Evolutionary conservation across 2,329 filamentous ascomycete species (phyloP).

Genomic region (Bipolaris cookei): DNA sequence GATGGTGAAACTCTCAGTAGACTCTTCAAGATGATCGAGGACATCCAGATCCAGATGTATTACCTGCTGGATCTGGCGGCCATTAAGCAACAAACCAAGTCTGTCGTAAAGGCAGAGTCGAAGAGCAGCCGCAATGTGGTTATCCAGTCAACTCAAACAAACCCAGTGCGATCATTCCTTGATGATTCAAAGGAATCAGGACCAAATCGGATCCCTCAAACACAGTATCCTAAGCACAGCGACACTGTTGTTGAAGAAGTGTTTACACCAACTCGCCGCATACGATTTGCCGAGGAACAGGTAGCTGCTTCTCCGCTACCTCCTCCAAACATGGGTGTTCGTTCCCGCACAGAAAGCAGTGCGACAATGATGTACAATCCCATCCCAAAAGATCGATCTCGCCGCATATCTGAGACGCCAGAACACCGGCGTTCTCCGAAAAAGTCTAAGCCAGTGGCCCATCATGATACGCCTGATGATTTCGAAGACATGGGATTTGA

Average conservation of each 20-base stretch:
- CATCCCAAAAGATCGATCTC: constrained; percentile 19
- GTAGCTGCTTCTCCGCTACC: constrained; percentile 23
- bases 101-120: constrained; percentile 15
- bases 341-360: not conserved
- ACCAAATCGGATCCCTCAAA: constrained; percentile 36
- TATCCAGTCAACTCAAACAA: constrained; percentile 42
- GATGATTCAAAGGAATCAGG: constrained; percentile 16
- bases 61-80: constrained; percentile 34
- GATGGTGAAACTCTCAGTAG: constrained; percentile 37
- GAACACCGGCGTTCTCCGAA: constrained; percentile 22
- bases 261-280: constrained; percentile 36
- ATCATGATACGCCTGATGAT: constrained; percentile 25
- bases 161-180: constrained; percentile 24
- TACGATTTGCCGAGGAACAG: constrained; percentile 34
- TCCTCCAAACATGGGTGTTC: constrained; percentile 12
- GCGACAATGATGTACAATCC: not conserved
- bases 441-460: constrained; percentile 9
- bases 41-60: constrained; percentile 39
- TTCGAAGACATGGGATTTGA: constrained; percentile 39
- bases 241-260: constrained; percentile 36
- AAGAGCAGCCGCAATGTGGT: constrained; percentile 27
- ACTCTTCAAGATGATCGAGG: constrained; percentile 35
- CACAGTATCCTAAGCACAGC: constrained; percentile 44
- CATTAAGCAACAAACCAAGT: constrained; percentile 28
- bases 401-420: constrained; percentile 36